Conservation (phyloP, 2,329 filamentous ascomycete genomes). For the Mycosphaerella arachidis region DNA sequence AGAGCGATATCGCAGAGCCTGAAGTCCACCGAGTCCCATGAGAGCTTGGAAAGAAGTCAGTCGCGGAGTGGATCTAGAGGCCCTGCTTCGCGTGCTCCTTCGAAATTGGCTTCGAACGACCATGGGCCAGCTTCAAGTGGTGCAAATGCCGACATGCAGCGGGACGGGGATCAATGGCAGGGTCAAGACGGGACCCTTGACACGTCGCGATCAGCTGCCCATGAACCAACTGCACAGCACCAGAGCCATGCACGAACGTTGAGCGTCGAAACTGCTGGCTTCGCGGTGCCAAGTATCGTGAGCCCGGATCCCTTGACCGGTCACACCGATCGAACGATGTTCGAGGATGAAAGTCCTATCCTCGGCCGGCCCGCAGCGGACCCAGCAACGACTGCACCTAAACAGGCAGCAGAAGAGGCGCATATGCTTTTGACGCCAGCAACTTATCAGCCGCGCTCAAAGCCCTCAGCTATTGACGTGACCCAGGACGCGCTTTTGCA, state of each 20-base stretch:
- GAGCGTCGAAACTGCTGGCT: slow-evolving; percentile 25
- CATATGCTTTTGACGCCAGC: slow-evolving; percentile 24
- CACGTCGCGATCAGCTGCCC: background rate
- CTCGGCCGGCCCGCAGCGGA: slow-evolving; percentile 48
- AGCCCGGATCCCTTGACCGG: slow-evolving; percentile 29
- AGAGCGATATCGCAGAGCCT: slow-evolving; percentile 83
- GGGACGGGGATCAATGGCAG: slow-evolving; percentile 11
- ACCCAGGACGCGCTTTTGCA: slow-evolving; percentile 11
- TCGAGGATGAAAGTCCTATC: slow-evolving; percentile 59
- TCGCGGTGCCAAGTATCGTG: slow-evolving; percentile 12
- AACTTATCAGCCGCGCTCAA: slow-evolving; percentile 22
- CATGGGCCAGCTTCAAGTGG: slow-evolving; percentile 39
- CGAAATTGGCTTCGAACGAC: slow-evolving; percentile 12
- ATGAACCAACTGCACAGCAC: background rate
- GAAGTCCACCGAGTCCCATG: slow-evolving; percentile 54
- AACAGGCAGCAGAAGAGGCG: slow-evolving; percentile 7
- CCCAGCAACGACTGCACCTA: slow-evolving; percentile 6
- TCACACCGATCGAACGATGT: slow-evolving; percentile 39
- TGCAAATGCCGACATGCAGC: slow-evolving; percentile 7
- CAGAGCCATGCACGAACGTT: slow-evolving; percentile 16
- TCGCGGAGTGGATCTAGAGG: slow-evolving; percentile 22
- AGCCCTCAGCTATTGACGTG: slow-evolving; percentile 13
- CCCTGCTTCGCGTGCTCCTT: slow-evolving; percentile 11
- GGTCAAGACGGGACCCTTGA: background rate
- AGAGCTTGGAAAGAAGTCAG: slow-evolving; percentile 33